Conservation (phyloP, 805 yeast genomes). For the Limtongia smithiae region DNA sequence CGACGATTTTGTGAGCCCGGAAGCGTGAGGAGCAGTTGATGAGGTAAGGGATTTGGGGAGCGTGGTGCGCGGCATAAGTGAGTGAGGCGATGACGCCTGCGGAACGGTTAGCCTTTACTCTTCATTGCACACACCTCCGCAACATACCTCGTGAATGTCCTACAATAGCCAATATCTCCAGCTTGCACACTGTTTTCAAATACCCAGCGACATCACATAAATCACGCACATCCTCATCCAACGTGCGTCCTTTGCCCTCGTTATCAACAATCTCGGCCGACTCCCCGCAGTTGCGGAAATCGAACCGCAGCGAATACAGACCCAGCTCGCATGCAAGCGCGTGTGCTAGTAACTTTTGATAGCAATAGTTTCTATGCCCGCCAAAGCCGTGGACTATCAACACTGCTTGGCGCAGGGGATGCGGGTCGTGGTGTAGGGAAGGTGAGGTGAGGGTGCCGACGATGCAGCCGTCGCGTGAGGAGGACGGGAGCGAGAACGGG, state of each 20-base stretch:
- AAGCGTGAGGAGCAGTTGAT: constrained; percentile 74
- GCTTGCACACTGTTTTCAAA: constrained; percentile 33
- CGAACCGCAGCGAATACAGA: constrained; percentile 66
- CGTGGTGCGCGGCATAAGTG: constrained; percentile 55
- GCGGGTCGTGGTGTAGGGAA: not conserved
- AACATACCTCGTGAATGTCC: constrained; percentile 72
- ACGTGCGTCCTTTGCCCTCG: constrained; percentile 43
- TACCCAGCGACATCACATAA: constrained; percentile 47
- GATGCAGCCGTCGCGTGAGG: constrained; percentile 11
- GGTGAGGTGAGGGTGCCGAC: constrained; percentile 11
- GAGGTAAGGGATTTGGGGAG: constrained; percentile 54
- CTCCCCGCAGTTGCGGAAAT: constrained; percentile 81
- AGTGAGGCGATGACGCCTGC: constrained; percentile 58
- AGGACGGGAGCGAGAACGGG: constrained; percentile 14
- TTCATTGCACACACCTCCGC: too few species aligned
- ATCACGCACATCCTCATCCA: constrained; percentile 67
- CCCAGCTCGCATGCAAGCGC: constrained; percentile 55
- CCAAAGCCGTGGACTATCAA: constrained; percentile 48
- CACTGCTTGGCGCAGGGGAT: too few species aligned
- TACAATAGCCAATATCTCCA: constrained; percentile 55
- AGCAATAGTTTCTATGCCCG: constrained; percentile 79
- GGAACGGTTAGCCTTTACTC: too few species aligned
- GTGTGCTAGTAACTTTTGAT: constrained; percentile 61
- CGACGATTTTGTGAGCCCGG: constrained; percentile 47
- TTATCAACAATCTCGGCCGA: constrained; percentile 57